Evolutionary conservation across 164 flowering plant species (phyloP).

Genomic region (Warburgia ugandensis): DNA sequence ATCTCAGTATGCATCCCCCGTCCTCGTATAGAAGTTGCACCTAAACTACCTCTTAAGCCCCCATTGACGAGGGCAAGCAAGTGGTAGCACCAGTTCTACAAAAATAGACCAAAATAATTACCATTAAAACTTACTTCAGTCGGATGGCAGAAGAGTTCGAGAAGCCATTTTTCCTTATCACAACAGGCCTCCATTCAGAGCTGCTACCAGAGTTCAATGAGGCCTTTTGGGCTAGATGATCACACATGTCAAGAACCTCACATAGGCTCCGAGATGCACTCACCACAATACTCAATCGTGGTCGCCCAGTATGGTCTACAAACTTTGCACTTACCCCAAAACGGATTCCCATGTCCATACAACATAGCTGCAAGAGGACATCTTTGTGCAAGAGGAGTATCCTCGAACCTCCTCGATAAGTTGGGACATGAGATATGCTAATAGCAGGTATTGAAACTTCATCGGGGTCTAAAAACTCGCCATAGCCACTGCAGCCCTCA

Average conservation of each 20-base stretch:
- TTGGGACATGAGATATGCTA: conserved; percentile 39
- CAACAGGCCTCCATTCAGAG: conserved; percentile 81
- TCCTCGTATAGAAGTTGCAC: too few species aligned
- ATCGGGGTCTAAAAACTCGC: conserved; percentile 48
- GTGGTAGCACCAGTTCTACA: background rate
- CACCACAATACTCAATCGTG: conserved; percentile 68
- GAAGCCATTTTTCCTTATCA: conserved; percentile 49
- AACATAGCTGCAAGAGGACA: conserved; percentile 39
- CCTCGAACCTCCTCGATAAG: conserved; percentile 34
- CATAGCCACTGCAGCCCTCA: conserved; percentile 30
- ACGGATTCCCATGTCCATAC: conserved; percentile 49
- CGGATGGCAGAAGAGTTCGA: conserved; percentile 55
- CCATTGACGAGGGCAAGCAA: background rate
- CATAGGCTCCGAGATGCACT: conserved; percentile 50
- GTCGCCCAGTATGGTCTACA: conserved; percentile 66
- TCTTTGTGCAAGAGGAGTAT: conserved; percentile 43
- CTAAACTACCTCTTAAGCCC: background rate
- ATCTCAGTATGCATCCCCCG: too few species aligned
- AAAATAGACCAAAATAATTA: background rate
- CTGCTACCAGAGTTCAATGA: conserved; percentile 57
- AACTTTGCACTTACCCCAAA: conserved; percentile 68
- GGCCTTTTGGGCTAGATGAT: conserved; percentile 40
- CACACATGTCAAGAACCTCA: conserved; percentile 60
- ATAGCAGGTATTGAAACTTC: conserved; percentile 51
- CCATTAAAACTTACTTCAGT: conserved; percentile 55